A percentile compares a stretch with the other conserved stretches of the same genome.
Conservation (phyloP, 2,329 filamentous ascomycete genomes). For the Sclerotinia minor region DNA sequence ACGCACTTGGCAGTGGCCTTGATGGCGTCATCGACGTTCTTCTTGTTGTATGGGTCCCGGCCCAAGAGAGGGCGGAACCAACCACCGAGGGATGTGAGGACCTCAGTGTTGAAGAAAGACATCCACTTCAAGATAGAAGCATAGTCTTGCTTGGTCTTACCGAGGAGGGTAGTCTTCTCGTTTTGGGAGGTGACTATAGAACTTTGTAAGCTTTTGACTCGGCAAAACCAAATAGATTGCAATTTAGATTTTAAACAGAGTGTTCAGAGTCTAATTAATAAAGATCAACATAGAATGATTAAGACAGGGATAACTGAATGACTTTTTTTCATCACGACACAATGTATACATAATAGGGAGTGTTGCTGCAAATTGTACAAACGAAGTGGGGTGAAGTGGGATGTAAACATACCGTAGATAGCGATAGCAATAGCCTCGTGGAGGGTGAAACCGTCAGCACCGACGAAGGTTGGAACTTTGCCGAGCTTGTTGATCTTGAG, state of each 20-base stretch:
- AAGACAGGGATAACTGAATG: constrained; percentile 99
- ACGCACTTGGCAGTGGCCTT: constrained; percentile 69
- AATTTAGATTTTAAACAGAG: constrained; percentile 35
- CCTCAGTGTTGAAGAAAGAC: constrained; percentile 91
- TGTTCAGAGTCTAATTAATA: constrained; percentile 75
- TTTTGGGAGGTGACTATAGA: constrained; percentile 92
- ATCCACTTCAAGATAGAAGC: constrained; percentile 98
- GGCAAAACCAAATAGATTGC: constrained; percentile 26
- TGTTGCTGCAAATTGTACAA: constrained; percentile 25
- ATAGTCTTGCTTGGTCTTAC: constrained; percentile 99
- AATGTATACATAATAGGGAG: constrained; percentile 9
- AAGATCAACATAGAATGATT: constrained; percentile 81
- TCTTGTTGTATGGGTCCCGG: constrained; percentile 92
- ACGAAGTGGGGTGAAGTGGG: constrained; percentile 14
- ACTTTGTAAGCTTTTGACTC: constrained; percentile 32
- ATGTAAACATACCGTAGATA: constrained; percentile 81
- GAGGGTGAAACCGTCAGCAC: constrained; percentile 86
- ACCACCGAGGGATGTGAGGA: constrained; percentile 69
- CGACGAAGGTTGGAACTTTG: constrained; percentile 91
- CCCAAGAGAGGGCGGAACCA: constrained; percentile 90
- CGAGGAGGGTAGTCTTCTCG: constrained; percentile 98
- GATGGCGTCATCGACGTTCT: constrained; percentile 78
- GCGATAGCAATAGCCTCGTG: constrained; percentile 91
- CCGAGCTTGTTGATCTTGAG: constrained; percentile 81
- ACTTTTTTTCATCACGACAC: constrained; percentile 51